Percentiles rank a stretch among this genome's conserved stretches.
phyloP scores from a whole-genome alignment of 225 moss, liverwort and hornwort species.

The Bryum argenteum region DNA sequence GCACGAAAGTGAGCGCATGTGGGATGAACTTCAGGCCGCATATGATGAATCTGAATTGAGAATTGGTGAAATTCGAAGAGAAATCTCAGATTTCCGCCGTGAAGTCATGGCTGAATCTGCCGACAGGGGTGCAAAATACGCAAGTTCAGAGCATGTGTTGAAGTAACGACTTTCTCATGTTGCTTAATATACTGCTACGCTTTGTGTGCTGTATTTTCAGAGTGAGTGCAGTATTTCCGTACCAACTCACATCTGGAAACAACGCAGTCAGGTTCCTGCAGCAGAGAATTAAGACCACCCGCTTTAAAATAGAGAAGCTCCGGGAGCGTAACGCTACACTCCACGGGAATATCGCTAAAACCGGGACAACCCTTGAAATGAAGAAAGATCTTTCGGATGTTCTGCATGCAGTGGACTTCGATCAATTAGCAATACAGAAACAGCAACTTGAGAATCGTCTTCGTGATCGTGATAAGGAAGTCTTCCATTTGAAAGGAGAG shows the following conservation, averaged over 20 bases:
- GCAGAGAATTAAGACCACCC: conserved; percentile 63
- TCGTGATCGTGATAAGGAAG: conserved; percentile 58
- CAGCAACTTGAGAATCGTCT: conserved; percentile 73
- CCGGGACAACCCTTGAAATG: conserved; percentile 53
- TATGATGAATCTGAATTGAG: conserved; percentile 73
- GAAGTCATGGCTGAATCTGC: conserved; percentile 77
- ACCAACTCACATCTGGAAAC: conserved; percentile 24
- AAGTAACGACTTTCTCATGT: conserved; percentile 49
- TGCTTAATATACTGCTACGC: neutral
- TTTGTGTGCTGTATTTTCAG: neutral
- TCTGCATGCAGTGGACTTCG: conserved; percentile 91
- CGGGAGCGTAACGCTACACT: conserved; percentile 69
- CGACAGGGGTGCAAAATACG: conserved; percentile 50
- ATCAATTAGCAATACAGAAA: conserved; percentile 81
- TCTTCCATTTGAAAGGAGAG: conserved; percentile 65
- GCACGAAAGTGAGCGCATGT: conserved; percentile 68
- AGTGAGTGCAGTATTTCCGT: conserved; percentile 9
- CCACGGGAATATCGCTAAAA: conserved; percentile 57
- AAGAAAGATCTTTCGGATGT: conserved; percentile 92
- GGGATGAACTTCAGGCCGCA: conserved; percentile 81
- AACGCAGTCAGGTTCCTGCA: conserved; percentile 78
- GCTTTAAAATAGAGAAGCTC: conserved; percentile 56
- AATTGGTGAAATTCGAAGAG: conserved; percentile 82
- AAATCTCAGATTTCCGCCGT: conserved; percentile 68
- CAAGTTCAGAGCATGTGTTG: conserved; percentile 74